Conservation (phyloP, 305 asterid species). For the Fraxinus latifolia region DNA sequence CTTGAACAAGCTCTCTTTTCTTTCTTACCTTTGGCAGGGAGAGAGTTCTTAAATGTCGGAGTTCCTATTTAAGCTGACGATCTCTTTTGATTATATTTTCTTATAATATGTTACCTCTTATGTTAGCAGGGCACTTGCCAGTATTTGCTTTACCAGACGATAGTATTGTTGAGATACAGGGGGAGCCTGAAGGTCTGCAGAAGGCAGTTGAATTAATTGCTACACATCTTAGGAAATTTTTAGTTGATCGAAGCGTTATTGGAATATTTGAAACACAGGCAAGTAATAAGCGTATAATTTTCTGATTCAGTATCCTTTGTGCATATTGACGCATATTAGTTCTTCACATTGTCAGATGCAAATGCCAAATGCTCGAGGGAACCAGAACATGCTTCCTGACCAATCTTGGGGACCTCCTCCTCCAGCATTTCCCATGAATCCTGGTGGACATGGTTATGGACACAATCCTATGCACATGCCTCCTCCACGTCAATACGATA, state of each 20-base stretch:
- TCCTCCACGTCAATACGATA: constrained; percentile 59
- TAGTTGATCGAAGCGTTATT: constrained; percentile 77
- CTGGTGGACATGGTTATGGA: constrained; percentile 52
- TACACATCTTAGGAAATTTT: constrained; percentile 70
- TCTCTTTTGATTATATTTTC: background rate
- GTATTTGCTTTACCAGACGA: constrained; percentile 72
- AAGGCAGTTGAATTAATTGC: constrained; percentile 81
- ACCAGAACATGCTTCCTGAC: constrained; percentile 51
- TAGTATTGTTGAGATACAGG: constrained; percentile 85
- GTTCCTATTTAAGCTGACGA: background rate
- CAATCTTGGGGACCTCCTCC: constrained; percentile 69
- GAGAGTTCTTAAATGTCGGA: background rate
- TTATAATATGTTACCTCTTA: background rate
- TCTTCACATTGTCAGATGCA: constrained; percentile 48
- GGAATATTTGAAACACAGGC: constrained; percentile 73
- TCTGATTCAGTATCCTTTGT: background rate
- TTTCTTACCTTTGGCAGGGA: background rate
- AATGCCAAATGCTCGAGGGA: constrained; percentile 54
- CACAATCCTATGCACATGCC: constrained; percentile 47
- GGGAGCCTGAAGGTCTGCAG: constrained; percentile 67
- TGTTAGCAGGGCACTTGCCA: constrained; percentile 68
- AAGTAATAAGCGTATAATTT: constrained; percentile 22
- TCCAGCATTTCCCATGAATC: constrained; percentile 45
- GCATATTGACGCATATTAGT: constrained; percentile 7
- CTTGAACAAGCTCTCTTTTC: background rate